A percentile compares a stretch with the other conserved stretches of the same genome.
Conservation (phyloP, 2,329 filamentous ascomycete genomes). For the Sclerotinia subarctica region DNA sequence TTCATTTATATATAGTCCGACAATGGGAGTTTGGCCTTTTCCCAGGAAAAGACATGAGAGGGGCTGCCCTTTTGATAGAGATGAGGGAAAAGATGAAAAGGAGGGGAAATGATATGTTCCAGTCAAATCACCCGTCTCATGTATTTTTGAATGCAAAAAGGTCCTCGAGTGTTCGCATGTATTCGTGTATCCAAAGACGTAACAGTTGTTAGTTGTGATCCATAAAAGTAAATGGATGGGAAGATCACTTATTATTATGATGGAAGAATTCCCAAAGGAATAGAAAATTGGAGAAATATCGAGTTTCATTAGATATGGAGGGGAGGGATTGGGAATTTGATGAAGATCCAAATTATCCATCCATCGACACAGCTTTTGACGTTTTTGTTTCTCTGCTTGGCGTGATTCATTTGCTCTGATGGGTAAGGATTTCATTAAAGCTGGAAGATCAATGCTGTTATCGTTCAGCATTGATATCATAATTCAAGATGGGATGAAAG, state of each 20-base stretch:
- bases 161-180: neutral
- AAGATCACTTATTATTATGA: neutral
- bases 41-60: neutral
- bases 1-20: neutral
- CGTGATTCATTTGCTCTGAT: conserved; percentile 13
- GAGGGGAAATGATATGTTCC: conserved; percentile 12
- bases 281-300: conserved; percentile 6
- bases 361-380: neutral
- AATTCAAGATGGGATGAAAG: conserved; percentile 11
- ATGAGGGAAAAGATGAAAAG: neutral
- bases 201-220: neutral
- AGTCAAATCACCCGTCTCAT: conserved; percentile 3
- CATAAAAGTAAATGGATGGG: neutral
- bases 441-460: conserved; percentile 14
- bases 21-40: conserved; percentile 8
- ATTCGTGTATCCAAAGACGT: neutral
- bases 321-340: conserved; percentile 7
- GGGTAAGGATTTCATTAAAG: conserved; percentile 16
- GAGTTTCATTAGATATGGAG: conserved; percentile 6
- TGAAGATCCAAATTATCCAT: conserved; percentile 17
- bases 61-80: neutral
- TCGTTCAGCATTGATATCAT: neutral
- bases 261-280: neutral
- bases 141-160: conserved; percentile 1
- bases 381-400: neutral